Percentiles rank a stretch among this genome's conserved stretches.
Conservation (phyloP, 441 rosid species). For the Gossypium schwendimanii region DNA sequence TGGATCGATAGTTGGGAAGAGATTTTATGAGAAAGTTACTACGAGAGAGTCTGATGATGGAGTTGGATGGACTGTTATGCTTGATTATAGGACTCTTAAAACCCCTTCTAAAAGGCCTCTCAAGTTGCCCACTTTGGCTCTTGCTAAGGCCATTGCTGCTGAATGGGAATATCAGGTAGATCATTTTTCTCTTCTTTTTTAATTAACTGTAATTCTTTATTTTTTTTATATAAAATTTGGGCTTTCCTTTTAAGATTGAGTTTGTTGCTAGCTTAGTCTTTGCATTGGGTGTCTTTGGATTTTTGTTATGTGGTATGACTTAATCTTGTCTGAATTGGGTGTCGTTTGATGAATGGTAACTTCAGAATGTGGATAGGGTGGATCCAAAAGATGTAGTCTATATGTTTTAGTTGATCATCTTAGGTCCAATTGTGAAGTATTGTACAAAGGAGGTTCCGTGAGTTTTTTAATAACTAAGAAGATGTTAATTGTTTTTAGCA, state of each 20-base stretch:
- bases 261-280: background rate
- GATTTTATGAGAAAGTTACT: conserved; percentile 72
- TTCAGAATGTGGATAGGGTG: background rate
- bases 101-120: conserved; percentile 80
- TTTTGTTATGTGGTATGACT: background rate
- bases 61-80: conserved; percentile 90
- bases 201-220: background rate
- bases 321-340: background rate
- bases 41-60: conserved; percentile 88
- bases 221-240: background rate
- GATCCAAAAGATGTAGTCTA: background rate
- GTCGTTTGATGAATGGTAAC: background rate
- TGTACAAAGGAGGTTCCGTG: background rate
- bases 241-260: background rate
- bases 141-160: conserved; percentile 86
- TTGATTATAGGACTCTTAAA: conserved; percentile 90
- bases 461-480: conserved; percentile 22
- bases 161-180: conserved; percentile 97
- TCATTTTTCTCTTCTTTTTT: background rate
- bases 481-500: conserved; percentile 38
- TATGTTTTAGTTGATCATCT: background rate
- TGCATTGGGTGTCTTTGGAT: background rate
- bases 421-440: background rate
- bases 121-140: conserved; percentile 65
- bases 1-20: conserved; percentile 82